Percentiles rank a stretch among this genome's conserved stretches.
phyloP scores from a whole-genome alignment of 306 rosid species.

The Castanospermum australe region DNA sequence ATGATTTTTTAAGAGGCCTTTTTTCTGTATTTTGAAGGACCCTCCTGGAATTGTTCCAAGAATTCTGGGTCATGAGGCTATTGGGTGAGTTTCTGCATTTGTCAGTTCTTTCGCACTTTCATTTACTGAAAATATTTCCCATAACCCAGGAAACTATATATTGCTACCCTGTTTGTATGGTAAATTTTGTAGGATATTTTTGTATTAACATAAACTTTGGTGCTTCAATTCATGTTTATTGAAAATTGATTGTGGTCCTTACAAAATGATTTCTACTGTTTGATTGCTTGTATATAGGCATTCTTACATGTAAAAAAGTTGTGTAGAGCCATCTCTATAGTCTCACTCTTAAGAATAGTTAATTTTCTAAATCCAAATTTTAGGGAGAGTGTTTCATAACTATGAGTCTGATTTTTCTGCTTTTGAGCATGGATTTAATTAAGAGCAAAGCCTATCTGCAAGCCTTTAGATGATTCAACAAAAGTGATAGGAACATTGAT shows the following conservation, averaged over 20 bases:
- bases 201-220: not conserved
- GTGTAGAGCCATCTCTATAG: not conserved
- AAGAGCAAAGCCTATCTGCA: not conserved
- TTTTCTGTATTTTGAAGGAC: constrained; percentile 35
- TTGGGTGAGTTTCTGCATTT: constrained; percentile 54
- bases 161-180: not conserved
- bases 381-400: not conserved
- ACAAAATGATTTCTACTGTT: not conserved
- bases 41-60: constrained; percentile 68
- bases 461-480: not conserved
- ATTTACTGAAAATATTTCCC: not conserved
- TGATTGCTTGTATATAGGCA: not conserved
- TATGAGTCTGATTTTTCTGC: not conserved
- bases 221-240: not conserved
- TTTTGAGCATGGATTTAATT: not conserved
- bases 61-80: constrained; percentile 87
- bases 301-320: not conserved
- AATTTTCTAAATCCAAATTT: not conserved
- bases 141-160: not conserved
- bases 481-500: not conserved
- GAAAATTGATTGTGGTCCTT: not conserved
- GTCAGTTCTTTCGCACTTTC: not conserved
- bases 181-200: not conserved
- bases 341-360: not conserved
- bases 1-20: not conserved